These are phyloP conservation scores for Neofusicoccum laricinum DNA, from an alignment of 2,329 filamentous ascomycete genomes.

Conservation along the genomic window DNA sequence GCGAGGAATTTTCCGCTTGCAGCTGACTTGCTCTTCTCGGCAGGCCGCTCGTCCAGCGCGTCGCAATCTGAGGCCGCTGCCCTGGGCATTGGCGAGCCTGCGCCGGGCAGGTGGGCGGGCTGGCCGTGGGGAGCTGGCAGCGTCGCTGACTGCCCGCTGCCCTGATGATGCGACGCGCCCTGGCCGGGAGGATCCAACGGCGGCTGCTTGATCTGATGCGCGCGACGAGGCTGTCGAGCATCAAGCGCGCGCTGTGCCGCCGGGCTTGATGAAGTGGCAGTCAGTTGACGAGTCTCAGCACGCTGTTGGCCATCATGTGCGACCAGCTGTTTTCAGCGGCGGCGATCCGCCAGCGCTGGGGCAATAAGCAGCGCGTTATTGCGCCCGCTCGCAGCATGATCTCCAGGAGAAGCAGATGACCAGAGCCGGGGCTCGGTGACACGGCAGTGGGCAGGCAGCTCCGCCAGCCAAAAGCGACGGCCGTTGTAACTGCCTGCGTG, in stretches of 20 bases:
- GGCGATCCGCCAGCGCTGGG: background rate
- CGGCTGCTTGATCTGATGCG: conserved; percentile 2
- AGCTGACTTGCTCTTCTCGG: conserved; percentile 10
- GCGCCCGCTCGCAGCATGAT: background rate
- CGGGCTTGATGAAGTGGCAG: conserved; percentile 13
- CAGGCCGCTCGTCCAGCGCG: background rate
- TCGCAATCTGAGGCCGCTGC: background rate
- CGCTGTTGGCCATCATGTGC: conserved; percentile 8
- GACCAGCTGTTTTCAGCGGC: conserved; percentile 13
- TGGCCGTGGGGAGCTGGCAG: background rate
- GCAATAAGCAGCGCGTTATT: background rate
- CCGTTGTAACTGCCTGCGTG: conserved; percentile 10
- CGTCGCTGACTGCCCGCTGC: background rate
- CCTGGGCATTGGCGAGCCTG: background rate
- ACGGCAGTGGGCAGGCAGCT: conserved; percentile 10
- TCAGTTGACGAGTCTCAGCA: conserved; percentile 15
- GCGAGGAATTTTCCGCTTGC: conserved; percentile 14
- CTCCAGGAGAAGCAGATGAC: conserved; percentile 16
- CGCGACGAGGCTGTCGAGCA: conserved; percentile 4
- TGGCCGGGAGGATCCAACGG: background rate
- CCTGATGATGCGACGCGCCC: background rate
- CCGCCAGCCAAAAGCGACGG: background rate
- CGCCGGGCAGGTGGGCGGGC: too few relatives aligned
- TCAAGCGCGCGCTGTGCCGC: background rate
- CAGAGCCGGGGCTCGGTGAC: conserved; percentile 7